Evolutionary conservation across 176 grass and related monocot species (phyloP), one percentile per base, ranked within the genome.

Genomic region (Cocos nucifera): DNA sequence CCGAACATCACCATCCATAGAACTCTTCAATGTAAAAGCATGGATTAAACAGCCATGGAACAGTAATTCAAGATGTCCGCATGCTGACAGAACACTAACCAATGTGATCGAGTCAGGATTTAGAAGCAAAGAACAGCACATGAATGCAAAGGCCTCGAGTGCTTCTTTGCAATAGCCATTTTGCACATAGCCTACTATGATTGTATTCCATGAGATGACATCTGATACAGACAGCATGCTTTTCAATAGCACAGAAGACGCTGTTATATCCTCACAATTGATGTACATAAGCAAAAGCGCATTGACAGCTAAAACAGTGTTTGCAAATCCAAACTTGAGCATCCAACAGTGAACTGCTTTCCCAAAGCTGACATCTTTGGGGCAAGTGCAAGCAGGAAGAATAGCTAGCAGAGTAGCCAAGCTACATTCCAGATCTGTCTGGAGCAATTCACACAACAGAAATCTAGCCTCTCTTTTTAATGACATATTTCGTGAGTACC

Each of bases 221-320:
- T 97, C 92, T 15, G 83, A 85, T 15, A 80, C 10, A 0, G 56
- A 26, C 6, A 82, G 49, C 68, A 80, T 61, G 50, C 44, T 73
- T 63, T 80, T 27, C 15, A 88, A 75, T 1, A 88, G 65, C 1
- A 26, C 20, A 18, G 82, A 75, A 53, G 87, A 60, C 64, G 71
- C 59, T 22, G 49, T 35, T 64, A 66, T 32, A 54, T 85, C 69
- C 19, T 62, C 75, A 15, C 75, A 88, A 50, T 68, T 75, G 60
- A 83, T 78, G 65, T 97, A 91, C 84, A 97, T 88, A 48, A 80
- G 81, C 78, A 91, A 85, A 61, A 97, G 59, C 17, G 84, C 78
- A 80, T 97, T 91, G 62, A 73, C 59, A 56, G 56, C 69, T 61
- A 78, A 83, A 75, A 91, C 50, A 63, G 15, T 62, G 62, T 19